Evolutionary conservation across 768 basidiomycete genomes (phyloP), one percentile per base, ranked within the genome.

Genomic region (Hortiboletus campestris): DNA sequence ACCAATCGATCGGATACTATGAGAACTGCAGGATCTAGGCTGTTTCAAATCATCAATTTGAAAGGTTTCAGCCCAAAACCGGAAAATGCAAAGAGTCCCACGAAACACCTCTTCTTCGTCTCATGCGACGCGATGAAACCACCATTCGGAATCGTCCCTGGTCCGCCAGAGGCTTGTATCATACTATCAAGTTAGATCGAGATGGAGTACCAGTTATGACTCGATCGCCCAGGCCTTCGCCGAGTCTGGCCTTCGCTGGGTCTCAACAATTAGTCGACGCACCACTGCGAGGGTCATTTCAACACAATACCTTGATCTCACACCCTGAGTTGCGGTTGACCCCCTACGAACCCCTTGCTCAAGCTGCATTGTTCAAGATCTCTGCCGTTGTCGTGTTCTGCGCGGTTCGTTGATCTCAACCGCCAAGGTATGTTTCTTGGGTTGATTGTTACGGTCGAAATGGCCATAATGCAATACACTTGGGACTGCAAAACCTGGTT

Each of bases 381-480:
- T 14, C 36, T n/a, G 19, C 29, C 31, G 22, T 45, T 13, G 10
- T n/a, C 36, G 10, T 53, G 11, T 14, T 2, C 7, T 28, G 20
- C 17, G 38, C 28, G 19, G 25, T 19, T 7, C 28, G 11, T 20
- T 50, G 25, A 25, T 54, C 32, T 17, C 14, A 34, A n/a, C 13
- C 9, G n/a, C 35, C 29, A 36, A 63, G 59, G 64, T 64, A 53
- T 49, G 64, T 66, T 60, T 63, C 35, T 34, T 8, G 41, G 28
- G 19, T 46, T 29, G n/a, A 35, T 38, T 35, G 29, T 20, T 19
- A 32, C 59, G 51, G 65, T 64, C 32, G 62, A 55, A 50, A 55
- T 38, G 62, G 65, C 46, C 65, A 64, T 67, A 64, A 67, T 66
- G 65, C 65, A 63, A 51, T 19, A 44, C 59, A 28, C 55, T 67